A percentile compares a stretch with the other conserved stretches of the same genome.
Evolutionary conservation across 768 basidiomycete species (phyloP).

Genomic region (Lepiota subincarnata): DNA sequence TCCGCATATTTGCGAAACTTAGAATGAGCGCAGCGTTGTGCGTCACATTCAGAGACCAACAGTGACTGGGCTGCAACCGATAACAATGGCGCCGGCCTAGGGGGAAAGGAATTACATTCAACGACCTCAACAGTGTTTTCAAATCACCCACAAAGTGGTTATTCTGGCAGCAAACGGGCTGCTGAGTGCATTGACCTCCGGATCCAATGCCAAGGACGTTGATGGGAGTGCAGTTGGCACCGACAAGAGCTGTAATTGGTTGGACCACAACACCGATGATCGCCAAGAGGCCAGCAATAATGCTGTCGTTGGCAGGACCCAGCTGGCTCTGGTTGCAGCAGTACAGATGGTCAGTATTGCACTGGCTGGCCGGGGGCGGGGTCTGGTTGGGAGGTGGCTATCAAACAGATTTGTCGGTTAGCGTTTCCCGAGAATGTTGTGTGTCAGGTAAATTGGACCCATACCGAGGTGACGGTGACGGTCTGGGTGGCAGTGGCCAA

Average conservation of each 20-base stretch:
- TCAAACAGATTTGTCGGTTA: background rate
- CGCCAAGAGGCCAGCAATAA: no score
- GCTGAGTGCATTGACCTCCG: conserved; percentile 16
- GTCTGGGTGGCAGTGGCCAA: conserved; percentile 17
- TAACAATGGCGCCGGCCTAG: no score
- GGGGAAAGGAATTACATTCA: no score
- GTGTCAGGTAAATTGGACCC: background rate
- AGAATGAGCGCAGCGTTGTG: no score
- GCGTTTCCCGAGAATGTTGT: background rate
- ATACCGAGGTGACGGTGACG: conserved; percentile 15
- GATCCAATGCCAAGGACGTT: conserved; percentile 14
- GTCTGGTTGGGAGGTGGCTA: conserved; percentile 8
- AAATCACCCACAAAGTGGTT: background rate
- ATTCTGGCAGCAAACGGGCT: conserved; percentile 26
- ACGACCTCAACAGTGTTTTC: no score
- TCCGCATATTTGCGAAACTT: no score
- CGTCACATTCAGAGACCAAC: no score
- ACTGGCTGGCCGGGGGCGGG: conserved; percentile 16
- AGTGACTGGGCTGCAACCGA: no score
- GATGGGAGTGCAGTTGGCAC: conserved; percentile 19
- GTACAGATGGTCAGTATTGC: conserved; percentile 18
- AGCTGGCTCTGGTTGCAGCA: conserved; percentile 18
- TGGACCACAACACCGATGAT: no score
- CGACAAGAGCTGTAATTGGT: conserved; percentile 11
- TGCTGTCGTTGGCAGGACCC: conserved; percentile 13